A percentile compares a stretch with the other conserved stretches of the same genome.
phyloP scores from a whole-genome alignment of 2,329 filamentous ascomycete species.

The Talaromyces pinophilus region DNA sequence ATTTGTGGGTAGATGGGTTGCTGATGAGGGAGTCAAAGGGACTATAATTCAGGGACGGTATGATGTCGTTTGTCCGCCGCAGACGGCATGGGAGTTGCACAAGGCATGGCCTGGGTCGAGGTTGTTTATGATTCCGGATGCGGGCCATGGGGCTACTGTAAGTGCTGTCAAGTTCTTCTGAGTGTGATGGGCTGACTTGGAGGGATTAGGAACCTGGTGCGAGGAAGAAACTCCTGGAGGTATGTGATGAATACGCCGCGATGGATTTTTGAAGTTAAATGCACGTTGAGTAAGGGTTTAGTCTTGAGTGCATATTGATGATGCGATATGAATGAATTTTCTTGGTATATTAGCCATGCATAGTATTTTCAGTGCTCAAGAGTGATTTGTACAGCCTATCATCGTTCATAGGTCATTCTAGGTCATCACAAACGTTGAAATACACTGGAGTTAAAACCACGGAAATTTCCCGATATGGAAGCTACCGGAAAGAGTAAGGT shows the following conservation, averaged over 20 bases:
- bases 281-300: not conserved
- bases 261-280: not conserved
- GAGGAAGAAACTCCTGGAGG: not conserved
- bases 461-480: not conserved
- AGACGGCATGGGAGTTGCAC: slow-evolving; percentile 48
- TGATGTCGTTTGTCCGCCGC: slow-evolving; percentile 49
- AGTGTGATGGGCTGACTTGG: not conserved
- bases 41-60: slow-evolving; percentile 51
- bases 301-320: not conserved
- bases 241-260: slow-evolving; percentile 17
- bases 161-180: not conserved
- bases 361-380: not conserved
- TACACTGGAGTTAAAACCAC: not conserved
- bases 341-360: not conserved
- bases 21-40: not conserved
- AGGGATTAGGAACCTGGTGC: slow-evolving; percentile 2
- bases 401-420: too few species aligned
- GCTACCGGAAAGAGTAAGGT: not conserved
- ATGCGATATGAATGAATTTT: not conserved
- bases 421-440: too few species aligned
- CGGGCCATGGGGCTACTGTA: slow-evolving; percentile 36
- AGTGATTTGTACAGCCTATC: too few species aligned
- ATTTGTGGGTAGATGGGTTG: not conserved
- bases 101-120: slow-evolving; percentile 40
- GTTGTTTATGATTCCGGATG: slow-evolving; percentile 36